phyloP scores from a whole-genome alignment of 2,329 filamentous ascomycete species.

The Diplodia intermedia region DNA sequence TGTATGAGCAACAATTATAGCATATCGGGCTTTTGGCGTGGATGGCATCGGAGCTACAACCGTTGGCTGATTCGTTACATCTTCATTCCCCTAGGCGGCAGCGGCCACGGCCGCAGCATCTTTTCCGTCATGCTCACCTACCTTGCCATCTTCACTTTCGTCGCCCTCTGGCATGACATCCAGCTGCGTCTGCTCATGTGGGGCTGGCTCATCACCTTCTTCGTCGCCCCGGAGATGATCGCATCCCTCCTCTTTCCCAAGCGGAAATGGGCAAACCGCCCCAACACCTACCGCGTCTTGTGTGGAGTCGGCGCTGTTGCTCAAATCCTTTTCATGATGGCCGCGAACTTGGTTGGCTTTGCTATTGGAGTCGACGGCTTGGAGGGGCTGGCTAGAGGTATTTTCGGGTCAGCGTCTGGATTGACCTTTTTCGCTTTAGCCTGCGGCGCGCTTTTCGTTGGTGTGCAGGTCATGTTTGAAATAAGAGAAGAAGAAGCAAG shows the following conservation, averaged over 20 bases:
- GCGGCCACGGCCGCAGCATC: slow-evolving; percentile 59
- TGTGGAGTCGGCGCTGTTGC: slow-evolving; percentile 80
- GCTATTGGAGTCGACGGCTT: slow-evolving; percentile 90
- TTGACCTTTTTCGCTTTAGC: slow-evolving; percentile 74
- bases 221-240: slow-evolving; percentile 87
- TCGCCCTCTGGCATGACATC: slow-evolving; percentile 98
- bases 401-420: slow-evolving; percentile 78
- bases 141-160: slow-evolving; percentile 89
- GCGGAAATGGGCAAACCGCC: slow-evolving; percentile 71
- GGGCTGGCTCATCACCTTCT: slow-evolving; percentile 95
- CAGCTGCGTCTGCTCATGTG: slow-evolving; percentile 88
- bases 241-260: slow-evolving; percentile 75
- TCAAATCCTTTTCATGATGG: slow-evolving; percentile 95
- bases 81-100: slow-evolving; percentile 87
- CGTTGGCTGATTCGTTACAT: slow-evolving; percentile 94
- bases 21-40: slow-evolving; percentile 89
- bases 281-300: slow-evolving; percentile 77
- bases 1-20: slow-evolving; percentile 97
- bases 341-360: slow-evolving; percentile 92
- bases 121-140: slow-evolving; percentile 79
- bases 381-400: slow-evolving; percentile 74
- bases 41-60: slow-evolving; percentile 95
- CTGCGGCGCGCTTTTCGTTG: slow-evolving; percentile 79
- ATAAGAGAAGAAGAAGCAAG: slow-evolving; percentile 83
- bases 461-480: slow-evolving; percentile 96